These are phyloP conservation scores for Beta corolliflora DNA, from an alignment of 179 eudicot genomes.

Conservation along the genomic window DNA sequence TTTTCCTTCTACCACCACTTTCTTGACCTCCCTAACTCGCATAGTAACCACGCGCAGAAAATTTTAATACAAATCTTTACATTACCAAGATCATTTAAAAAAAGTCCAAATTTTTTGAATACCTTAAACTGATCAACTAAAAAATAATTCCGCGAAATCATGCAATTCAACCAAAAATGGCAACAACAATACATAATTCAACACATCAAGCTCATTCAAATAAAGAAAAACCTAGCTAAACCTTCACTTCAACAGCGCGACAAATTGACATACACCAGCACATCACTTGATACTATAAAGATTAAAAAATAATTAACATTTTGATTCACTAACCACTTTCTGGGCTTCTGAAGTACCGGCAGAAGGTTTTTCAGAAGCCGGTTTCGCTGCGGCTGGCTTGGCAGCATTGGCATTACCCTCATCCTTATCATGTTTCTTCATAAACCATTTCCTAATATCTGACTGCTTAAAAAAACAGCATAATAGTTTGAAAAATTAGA, in stretches of 20 bases:
- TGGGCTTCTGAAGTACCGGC: conserved; percentile 33
- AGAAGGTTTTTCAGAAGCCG: conserved; percentile 43
- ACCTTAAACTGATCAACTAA: background rate
- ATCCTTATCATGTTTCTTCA: conserved; percentile 68
- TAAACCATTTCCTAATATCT: conserved; percentile 94
- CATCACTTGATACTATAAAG: too few relatives aligned
- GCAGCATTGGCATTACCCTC: conserved; percentile 50
- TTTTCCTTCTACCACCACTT: conserved; percentile 68
- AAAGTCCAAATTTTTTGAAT: background rate
- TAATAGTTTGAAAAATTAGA: background rate
- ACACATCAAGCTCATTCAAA: background rate
- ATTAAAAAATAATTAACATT: background rate
- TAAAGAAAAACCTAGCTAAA: background rate
- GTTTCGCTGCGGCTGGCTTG: conserved; percentile 38
- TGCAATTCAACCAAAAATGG: background rate
- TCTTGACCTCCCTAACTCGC: conserved; percentile 52
- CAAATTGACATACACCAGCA: background rate
- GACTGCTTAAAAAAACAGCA: conserved; percentile 39
- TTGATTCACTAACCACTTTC: conserved; percentile 40
- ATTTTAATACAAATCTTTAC: background rate
- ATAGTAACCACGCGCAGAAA: background rate
- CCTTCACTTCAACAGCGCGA: background rate
- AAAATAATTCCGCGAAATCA: too few relatives aligned
- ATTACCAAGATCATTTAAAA: conserved; percentile 1
- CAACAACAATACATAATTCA: background rate